Evolutionary conservation across 176 grass and related monocot species (phyloP).

Genomic region (Typha latifolia): DNA sequence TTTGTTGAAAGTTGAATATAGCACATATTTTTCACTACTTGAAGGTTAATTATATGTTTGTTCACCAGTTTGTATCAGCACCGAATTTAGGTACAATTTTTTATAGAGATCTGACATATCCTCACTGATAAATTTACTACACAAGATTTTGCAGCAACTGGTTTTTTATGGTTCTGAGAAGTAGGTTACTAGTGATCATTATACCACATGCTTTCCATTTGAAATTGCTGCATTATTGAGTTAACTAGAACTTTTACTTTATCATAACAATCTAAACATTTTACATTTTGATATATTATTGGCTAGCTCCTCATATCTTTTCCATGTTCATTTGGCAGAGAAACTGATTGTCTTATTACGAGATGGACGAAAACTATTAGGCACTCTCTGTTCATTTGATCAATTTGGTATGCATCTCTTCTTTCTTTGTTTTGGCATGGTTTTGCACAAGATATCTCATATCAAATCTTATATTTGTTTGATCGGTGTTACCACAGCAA

Average conservation of each 20-base stretch:
- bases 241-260: background rate
- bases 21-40: no score
- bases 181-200: no score
- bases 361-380: constrained; percentile 90
- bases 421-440: background rate
- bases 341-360: constrained; percentile 92
- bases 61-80: no score
- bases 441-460: constrained; percentile 3
- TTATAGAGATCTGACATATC: no score
- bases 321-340: constrained; percentile 30
- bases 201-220: no score
- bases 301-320: background rate
- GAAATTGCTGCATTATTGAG: no score
- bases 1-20: no score
- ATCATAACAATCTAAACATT: background rate
- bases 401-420: constrained; percentile 62
- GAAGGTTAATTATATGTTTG: no score
- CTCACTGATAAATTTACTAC: no score
- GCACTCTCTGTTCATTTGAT: constrained; percentile 94
- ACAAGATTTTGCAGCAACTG: no score
- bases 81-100: no score
- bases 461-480: constrained; percentile 3
- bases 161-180: no score
- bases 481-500: constrained; percentile 34
- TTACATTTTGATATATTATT: background rate